These are phyloP conservation scores for Hymenoscyphus linearis DNA, from an alignment of 2,329 filamentous ascomycete genomes.

Conservation along the genomic window DNA sequence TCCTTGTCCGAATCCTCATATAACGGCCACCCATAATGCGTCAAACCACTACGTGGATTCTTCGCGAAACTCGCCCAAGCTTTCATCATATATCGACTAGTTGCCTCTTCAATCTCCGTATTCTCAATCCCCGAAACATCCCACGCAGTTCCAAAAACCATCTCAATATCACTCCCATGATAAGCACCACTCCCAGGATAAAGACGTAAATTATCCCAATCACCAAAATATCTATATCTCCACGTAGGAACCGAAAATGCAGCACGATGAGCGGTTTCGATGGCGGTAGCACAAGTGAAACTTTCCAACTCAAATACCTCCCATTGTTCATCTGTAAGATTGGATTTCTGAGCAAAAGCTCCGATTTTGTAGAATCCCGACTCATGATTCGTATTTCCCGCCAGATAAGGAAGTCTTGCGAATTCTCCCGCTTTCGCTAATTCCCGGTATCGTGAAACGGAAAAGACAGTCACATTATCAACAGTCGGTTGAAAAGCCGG, in stretches of 20 bases:
- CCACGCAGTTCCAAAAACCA: constrained; percentile 26
- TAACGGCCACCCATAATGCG: constrained; percentile 14
- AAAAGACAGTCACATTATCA: constrained; percentile 15
- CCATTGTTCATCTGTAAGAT: background rate
- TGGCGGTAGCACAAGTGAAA: constrained; percentile 30
- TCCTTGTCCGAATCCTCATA: constrained; percentile 2
- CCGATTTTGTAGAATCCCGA: constrained; percentile 20
- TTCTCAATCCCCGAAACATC: constrained; percentile 25
- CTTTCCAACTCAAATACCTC: constrained; percentile 17
- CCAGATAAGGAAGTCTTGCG: constrained; percentile 12
- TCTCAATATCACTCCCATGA: constrained; percentile 29
- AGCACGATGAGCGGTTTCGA: constrained; percentile 15
- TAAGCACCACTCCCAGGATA: constrained; percentile 27
- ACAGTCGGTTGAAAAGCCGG: constrained; percentile 14
- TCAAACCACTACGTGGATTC: constrained; percentile 30
- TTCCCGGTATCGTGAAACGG: constrained; percentile 5
- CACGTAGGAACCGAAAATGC: constrained; percentile 25
- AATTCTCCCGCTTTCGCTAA: constrained; percentile 12
- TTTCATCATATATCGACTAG: constrained; percentile 22
- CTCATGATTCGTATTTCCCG: constrained; percentile 28
- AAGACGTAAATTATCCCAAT: constrained; percentile 28
- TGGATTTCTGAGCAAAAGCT: constrained; percentile 6
- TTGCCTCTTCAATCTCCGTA: constrained; percentile 4
- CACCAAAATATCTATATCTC: constrained; percentile 32
- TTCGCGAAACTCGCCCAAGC: constrained; percentile 33